Evolutionary conservation across 2,329 filamentous ascomycete species (phyloP).

Genomic region (Aspergillus piperis): DNA sequence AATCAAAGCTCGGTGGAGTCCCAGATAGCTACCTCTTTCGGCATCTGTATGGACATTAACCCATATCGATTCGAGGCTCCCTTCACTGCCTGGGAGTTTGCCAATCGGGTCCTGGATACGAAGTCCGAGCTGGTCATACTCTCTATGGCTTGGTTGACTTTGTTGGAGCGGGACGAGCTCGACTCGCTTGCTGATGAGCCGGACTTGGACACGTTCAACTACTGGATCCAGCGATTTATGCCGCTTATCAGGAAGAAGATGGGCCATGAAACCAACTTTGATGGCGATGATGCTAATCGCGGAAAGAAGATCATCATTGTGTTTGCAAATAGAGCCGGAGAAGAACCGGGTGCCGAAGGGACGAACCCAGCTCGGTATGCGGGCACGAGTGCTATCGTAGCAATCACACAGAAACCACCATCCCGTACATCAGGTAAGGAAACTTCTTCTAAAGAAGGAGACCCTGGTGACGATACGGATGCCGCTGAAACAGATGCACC

Average conservation of each 20-base stretch:
- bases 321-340: slow-evolving; percentile 50
- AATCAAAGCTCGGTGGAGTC: slow-evolving; percentile 10
- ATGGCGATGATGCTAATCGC: slow-evolving; percentile 22
- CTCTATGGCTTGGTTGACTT: slow-evolving; percentile 65
- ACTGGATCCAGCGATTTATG: slow-evolving; percentile 63
- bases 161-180: slow-evolving; percentile 52
- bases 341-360: slow-evolving; percentile 41
- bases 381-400: slow-evolving; percentile 51
- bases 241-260: slow-evolving; percentile 48
- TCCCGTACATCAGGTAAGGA: slow-evolving; percentile 8
- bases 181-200: slow-evolving; percentile 46
- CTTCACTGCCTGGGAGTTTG: slow-evolving; percentile 63
- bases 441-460: slow-evolving; percentile 10
- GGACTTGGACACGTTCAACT: slow-evolving; percentile 62
- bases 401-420: slow-evolving; percentile 35
- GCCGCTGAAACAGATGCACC: slow-evolving; percentile 20
- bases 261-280: slow-evolving; percentile 29
- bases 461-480: slow-evolving; percentile 14
- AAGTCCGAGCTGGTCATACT: slow-evolving; percentile 57
- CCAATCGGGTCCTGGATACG: slow-evolving; percentile 53
- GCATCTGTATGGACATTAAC: slow-evolving; percentile 61
- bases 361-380: slow-evolving; percentile 49
- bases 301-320: slow-evolving; percentile 46
- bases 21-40: slow-evolving; percentile 46
- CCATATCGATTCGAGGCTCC: slow-evolving; percentile 62